Evolutionary conservation across 1,284 basidiomycete genomes (phyloP), one percentile per base, ranked within the genome.

Genomic region (Pseudozyma thailandica): DNA sequence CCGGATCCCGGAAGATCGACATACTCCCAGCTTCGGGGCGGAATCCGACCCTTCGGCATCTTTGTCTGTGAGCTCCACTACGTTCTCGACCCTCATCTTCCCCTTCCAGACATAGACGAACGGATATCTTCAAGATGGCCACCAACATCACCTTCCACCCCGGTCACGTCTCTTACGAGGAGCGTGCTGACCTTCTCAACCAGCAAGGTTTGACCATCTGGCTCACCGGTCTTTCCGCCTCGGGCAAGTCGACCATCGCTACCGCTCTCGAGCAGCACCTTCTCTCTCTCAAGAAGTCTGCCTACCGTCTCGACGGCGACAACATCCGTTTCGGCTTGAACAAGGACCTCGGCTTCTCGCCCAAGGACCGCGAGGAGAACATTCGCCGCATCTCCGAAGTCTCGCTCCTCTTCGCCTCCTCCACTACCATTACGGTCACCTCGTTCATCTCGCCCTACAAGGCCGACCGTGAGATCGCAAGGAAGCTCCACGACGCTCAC

Each of bases 371-470:
- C 55, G 92, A 93, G 73, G 95, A 99, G 85, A 99, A 99, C 85
- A 98, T 99, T 81, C 90, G 95, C 53, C 88, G 95, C 54, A 97
- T 99, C 71, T 93, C 94, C 71, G 96, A 99, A 88, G 93, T 98
- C 50, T 90, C 96, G 27, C 93, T 93, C 81, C 87, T 99, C 37
- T 97, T 99, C 84, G 89, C 94, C 15, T 91, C 94, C 75, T 89
- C 94, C 3, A 90, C 89, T 38, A 90, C 91, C 71, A 88, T 97
- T 75, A 88, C 91, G 21, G 88, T 97, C 81, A 96, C 96, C 8
- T 94, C 95, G 26, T 99, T 99, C 86, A 99, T 99, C 84, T 97
- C 94, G 7, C 96, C 96, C n/a, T 98, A 85, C 81, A 88, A 89
- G 45, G 88, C 89, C 4, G 96, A 99, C 86, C 90, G 95, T 45